A percentile compares a stretch with the other conserved stretches of the same genome.
These are phyloP conservation scores for Yamadazyma philogaea DNA, from an alignment of 805 yeast species.

Conservation along the genomic window DNA sequence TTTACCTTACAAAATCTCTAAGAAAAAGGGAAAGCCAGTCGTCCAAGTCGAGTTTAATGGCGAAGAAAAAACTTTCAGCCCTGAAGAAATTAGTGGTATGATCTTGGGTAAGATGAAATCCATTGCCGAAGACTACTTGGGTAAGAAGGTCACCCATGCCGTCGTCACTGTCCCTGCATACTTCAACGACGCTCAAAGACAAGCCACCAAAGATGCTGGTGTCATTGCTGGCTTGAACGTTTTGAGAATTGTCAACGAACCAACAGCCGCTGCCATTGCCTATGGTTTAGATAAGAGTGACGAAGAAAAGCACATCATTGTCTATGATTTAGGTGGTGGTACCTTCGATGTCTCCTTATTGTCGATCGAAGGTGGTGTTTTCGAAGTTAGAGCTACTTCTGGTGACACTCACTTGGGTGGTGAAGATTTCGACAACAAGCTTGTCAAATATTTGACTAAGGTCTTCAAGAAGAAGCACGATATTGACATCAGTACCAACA, in stretches of 20 bases:
- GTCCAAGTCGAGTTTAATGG: slow-evolving; percentile 80
- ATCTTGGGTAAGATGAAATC: slow-evolving; percentile 84
- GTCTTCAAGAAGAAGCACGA: slow-evolving; percentile 46
- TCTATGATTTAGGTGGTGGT: slow-evolving; percentile 51
- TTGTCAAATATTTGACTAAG: slow-evolving; percentile 42
- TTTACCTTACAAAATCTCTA: slow-evolving; percentile 77
- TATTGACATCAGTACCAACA: slow-evolving; percentile 39
- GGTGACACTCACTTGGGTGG: slow-evolving; percentile 54
- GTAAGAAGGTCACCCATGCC: slow-evolving; percentile 63
- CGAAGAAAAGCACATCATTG: slow-evolving; percentile 48
- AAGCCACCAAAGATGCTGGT: slow-evolving; percentile 98
- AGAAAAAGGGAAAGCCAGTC: slow-evolving; percentile 74
- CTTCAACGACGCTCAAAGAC: slow-evolving; percentile 97
- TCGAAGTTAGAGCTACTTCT: slow-evolving; percentile 47
- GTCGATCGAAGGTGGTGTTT: slow-evolving; percentile 47
- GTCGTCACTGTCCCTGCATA: slow-evolving; percentile 97
- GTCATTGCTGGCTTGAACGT: slow-evolving; percentile 93
- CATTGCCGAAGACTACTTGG: slow-evolving; percentile 83
- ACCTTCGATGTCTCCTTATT: slow-evolving; percentile 80
- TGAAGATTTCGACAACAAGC: slow-evolving; percentile 46
- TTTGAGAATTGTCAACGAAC: slow-evolving; percentile 92
- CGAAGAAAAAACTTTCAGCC: slow-evolving; percentile 83
- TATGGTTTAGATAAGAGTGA: slow-evolving; percentile 56
- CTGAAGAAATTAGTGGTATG: slow-evolving; percentile 95
- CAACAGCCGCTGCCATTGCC: slow-evolving; percentile 80